These are phyloP conservation scores for Calonectria montana DNA, from an alignment of 2,329 filamentous ascomycete genomes.

Conservation along the genomic window DNA sequence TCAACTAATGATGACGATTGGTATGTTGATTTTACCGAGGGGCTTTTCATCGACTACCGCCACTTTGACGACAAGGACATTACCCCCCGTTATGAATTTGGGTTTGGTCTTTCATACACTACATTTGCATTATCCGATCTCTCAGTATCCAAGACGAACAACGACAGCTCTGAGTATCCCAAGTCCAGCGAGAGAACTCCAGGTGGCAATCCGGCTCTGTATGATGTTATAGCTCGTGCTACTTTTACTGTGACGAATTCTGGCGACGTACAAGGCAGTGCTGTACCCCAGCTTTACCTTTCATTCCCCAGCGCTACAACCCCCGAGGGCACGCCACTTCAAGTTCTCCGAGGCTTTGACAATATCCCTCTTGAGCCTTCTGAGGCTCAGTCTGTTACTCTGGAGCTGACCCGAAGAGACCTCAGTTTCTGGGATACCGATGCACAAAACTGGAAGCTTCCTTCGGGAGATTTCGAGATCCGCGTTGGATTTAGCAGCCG, in stretches of 20 bases:
- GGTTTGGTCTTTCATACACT: slow-evolving; percentile 77
- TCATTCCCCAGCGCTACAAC: slow-evolving; percentile 50
- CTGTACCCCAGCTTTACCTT: slow-evolving; percentile 68
- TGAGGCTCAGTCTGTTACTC: slow-evolving; percentile 52
- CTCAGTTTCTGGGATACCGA: slow-evolving; percentile 59
- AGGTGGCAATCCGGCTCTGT: slow-evolving; percentile 69
- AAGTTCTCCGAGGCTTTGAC: slow-evolving; percentile 63
- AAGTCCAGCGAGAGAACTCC: slow-evolving; percentile 50
- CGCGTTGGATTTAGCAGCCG: background rate
- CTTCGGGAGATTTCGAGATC: background rate
- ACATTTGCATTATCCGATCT: slow-evolving; percentile 63
- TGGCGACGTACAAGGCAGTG: slow-evolving; percentile 58
- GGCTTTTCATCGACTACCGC: slow-evolving; percentile 76
- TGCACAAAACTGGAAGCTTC: background rate
- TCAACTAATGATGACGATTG: slow-evolving; percentile 53
- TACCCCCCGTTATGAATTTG: slow-evolving; percentile 72
- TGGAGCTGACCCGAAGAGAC: slow-evolving; percentile 60
- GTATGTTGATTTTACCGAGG: slow-evolving; percentile 67
- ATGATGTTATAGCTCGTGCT: slow-evolving; percentile 60
- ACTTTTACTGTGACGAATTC: slow-evolving; percentile 62
- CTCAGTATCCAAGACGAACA: slow-evolving; percentile 25
- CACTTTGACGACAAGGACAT: slow-evolving; percentile 71
- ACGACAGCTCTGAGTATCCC: slow-evolving; percentile 40
- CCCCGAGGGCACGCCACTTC: slow-evolving; percentile 56
- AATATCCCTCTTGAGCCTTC: slow-evolving; percentile 58